Conservation (phyloP, 148 eudicot genomes). For the Nepenthes mirabilis region DNA sequence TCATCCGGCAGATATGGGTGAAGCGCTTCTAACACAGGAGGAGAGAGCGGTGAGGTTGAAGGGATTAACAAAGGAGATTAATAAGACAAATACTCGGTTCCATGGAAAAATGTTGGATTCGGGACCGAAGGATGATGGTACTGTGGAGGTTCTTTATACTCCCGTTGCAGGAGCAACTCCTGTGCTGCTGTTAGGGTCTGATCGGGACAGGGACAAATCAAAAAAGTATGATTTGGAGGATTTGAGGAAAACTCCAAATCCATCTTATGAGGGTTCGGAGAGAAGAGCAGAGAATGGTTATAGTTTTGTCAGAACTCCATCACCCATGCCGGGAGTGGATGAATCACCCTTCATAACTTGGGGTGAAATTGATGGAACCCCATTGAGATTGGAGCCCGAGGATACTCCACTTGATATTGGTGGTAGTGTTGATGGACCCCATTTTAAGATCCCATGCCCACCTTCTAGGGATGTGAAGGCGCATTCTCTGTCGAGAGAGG, state of each 20-base stretch:
- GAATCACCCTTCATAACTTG: constrained; percentile 85
- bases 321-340: constrained; percentile 90
- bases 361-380: constrained; percentile 99
- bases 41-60: constrained; percentile 56
- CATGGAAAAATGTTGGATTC: constrained; percentile 60
- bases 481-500: constrained; percentile 80
- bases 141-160: constrained; percentile 46
- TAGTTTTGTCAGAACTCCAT: constrained; percentile 68
- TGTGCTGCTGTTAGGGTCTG: constrained; percentile 20
- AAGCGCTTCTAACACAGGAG: constrained; percentile 55
- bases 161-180: constrained; percentile 67
- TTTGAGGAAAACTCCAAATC: constrained; percentile 71
- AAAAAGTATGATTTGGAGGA: constrained; percentile 89
- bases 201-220: constrained; percentile 50
- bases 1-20: constrained; percentile 80
- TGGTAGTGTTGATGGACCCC: constrained; percentile 81
- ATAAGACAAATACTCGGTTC: constrained; percentile 53
- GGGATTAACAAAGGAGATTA: constrained; percentile 73
- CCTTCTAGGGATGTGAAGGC: constrained; percentile 86
- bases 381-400: constrained; percentile 76
- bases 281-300: constrained; percentile 79
- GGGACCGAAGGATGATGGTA: constrained; percentile 37
- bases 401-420: constrained; percentile 93
- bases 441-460: constrained; percentile 70
- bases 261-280: constrained; percentile 56